These are phyloP conservation scores for Sporisorium sorghi DNA, from an alignment of 1,284 basidiomycete genomes.

Conservation along the genomic window DNA sequence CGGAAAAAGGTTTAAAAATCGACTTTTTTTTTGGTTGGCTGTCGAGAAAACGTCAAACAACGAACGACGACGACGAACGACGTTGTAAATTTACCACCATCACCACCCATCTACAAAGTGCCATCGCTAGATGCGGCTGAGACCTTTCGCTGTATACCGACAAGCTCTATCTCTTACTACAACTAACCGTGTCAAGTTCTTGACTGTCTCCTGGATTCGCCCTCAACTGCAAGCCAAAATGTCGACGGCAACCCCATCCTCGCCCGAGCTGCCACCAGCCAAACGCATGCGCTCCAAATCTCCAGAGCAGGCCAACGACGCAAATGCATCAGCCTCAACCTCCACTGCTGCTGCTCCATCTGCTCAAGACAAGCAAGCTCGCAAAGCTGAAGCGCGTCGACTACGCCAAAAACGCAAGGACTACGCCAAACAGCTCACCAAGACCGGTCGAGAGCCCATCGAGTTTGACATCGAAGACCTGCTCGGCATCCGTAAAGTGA, in stretches of 20 bases:
- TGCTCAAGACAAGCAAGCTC: slow-evolving; percentile 36
- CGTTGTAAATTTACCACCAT: background rate
- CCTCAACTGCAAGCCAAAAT: slow-evolving; percentile 1
- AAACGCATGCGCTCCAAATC: slow-evolving; percentile 42
- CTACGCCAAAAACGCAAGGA: slow-evolving; percentile 60
- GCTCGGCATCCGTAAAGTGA: slow-evolving; percentile 53
- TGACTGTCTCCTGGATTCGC: background rate
- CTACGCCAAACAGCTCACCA: slow-evolving; percentile 56
- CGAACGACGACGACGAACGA: background rate
- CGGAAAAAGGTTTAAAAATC: slow-evolving; percentile 20
- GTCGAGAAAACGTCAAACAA: slow-evolving; percentile 1
- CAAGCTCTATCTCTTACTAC: background rate
- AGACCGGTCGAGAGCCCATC: slow-evolving; percentile 66
- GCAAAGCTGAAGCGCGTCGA: slow-evolving; percentile 50
- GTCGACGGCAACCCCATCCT: slow-evolving; percentile 19
- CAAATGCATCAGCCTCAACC: slow-evolving; percentile 14
- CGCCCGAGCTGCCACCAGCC: slow-evolving; percentile 36
- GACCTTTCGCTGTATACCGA: slow-evolving; percentile 1
- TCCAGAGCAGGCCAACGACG: slow-evolving; percentile 18
- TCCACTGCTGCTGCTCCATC: slow-evolving; percentile 12
- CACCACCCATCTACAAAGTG: background rate
- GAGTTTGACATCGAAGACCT: slow-evolving; percentile 63
- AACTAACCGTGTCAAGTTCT: background rate
- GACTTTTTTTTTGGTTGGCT: slow-evolving; percentile 12
- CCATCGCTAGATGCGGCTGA: slow-evolving; percentile 36